Percentiles rank a stretch among this genome's conserved stretches.
phyloP scores from a whole-genome alignment of 306 rosid species.

The Sphenostylis stenocarpa region DNA sequence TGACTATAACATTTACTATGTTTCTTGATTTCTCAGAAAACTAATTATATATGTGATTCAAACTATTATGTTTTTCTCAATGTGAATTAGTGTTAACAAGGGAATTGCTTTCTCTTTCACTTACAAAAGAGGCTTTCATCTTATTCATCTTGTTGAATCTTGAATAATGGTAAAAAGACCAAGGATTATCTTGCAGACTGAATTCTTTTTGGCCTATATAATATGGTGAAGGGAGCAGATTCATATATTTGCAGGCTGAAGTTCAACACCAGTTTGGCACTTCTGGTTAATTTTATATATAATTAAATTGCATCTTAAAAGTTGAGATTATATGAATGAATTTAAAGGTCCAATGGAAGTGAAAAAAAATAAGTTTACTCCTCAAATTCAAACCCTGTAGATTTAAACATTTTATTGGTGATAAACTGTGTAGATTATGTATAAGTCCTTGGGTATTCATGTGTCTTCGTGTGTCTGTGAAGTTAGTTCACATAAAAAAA shows the following conservation, averaged over 20 bases:
- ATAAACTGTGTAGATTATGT: not conserved
- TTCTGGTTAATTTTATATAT: not conserved
- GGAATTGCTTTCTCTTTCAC: not conserved
- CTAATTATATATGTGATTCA: not conserved
- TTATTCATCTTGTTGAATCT: not conserved
- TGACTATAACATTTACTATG: not conserved
- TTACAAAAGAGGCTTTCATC: not conserved
- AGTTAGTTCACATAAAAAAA: not conserved
- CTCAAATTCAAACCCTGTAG: not conserved
- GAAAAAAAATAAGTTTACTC: not conserved
- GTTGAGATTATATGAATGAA: not conserved
- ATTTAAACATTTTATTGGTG: not conserved
- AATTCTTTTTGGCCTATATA: not conserved
- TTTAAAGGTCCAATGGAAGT: not conserved
- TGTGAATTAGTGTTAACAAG: not conserved
- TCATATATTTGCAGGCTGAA: constrained; percentile 16
- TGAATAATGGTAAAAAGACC: not conserved
- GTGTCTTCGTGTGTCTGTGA: not conserved
- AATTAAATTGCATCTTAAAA: not conserved
- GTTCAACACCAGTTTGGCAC: not conserved
- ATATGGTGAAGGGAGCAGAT: constrained; percentile 3
- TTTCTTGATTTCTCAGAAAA: not conserved
- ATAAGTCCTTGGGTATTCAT: not conserved
- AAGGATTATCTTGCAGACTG: not conserved
- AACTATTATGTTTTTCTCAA: not conserved